Base-by-base conservation (phyloP, 306 rosid genomes). In the Gillenia trifoliata region DNA sequence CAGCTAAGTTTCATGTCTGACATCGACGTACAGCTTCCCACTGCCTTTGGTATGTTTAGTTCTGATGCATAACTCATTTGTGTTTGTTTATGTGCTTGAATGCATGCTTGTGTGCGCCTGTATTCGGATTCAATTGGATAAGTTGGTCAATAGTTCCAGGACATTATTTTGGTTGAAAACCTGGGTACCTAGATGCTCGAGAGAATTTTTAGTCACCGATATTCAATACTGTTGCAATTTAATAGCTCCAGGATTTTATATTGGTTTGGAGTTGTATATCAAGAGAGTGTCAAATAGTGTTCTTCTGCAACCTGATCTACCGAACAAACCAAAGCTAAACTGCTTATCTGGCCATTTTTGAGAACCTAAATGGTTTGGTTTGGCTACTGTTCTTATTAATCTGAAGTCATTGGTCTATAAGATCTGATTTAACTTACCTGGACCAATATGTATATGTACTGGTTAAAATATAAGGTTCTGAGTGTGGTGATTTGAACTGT, bases 1-100 rank as follows among this genome's bases (percentile, higher is more conserved):
- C 78, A 80, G 77, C 79, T 47, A 81, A 90, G 75, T 72, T 90
- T 90, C 91, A 90, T 90, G 96, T 90, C 96, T 90, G 96, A 90
- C 71, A 76, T 84, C 79, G 96, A 90, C 84, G 78, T 33, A 59
- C 92, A 85, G 82, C 81, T 86, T 86, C 96, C 96, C 70, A 79
- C 92, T 79, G 68, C 92, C 89, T 90, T 82, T 57, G 96, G 96
- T 90, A 75, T 62, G 90, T 81, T 75, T 41, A 3, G 45, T 66
- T 63, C 30, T 66, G 16, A 59, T 23, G 31, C 64, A 33, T 12
- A 31, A 50, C 17, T 70, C 49, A 33, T 17, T 54, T 69, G n/a
- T 50, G 49, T 31, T 64, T 61, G 28, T 33, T 11, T 31, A 13
- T 4, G 31, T 6, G 40, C 47, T 54, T 70, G 49, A 6, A 33